Percentiles rank a stretch among this genome's conserved stretches.
Conservation (phyloP, 2,329 filamentous ascomycete genomes). For the Ciborinia camelliae region DNA sequence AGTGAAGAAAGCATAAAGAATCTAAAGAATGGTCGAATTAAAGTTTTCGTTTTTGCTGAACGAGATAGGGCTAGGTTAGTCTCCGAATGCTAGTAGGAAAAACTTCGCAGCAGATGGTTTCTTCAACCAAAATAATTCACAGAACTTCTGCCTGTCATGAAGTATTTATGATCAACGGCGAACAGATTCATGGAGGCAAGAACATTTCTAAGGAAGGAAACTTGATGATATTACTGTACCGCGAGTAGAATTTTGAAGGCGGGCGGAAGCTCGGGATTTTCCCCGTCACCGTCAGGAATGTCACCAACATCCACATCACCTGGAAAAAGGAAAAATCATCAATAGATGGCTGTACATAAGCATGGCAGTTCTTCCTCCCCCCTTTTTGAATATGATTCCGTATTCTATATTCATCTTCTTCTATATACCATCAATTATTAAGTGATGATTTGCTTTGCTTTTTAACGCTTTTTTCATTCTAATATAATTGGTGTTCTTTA, state of each 20-base stretch:
- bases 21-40: background rate
- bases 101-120: background rate
- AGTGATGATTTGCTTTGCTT: background rate
- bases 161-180: background rate
- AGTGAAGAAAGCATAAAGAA: background rate
- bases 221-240: background rate
- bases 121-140: background rate
- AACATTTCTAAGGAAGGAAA: background rate
- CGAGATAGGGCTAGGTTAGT: background rate
- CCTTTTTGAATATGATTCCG: background rate
- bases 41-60: too few species aligned
- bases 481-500: slow-evolving; percentile 2
- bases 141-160: background rate
- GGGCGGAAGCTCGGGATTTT: background rate
- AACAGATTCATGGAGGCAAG: background rate
- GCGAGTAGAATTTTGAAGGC: background rate
- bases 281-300: background rate
- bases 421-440: background rate
- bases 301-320: background rate
- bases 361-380: background rate
- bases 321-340: background rate
- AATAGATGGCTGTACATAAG: background rate
- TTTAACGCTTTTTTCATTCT: background rate
- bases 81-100: background rate
- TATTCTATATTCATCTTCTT: background rate